Base-by-base conservation (phyloP, 768 basidiomycete species). In the Gymnopilus dilepis region DNA sequence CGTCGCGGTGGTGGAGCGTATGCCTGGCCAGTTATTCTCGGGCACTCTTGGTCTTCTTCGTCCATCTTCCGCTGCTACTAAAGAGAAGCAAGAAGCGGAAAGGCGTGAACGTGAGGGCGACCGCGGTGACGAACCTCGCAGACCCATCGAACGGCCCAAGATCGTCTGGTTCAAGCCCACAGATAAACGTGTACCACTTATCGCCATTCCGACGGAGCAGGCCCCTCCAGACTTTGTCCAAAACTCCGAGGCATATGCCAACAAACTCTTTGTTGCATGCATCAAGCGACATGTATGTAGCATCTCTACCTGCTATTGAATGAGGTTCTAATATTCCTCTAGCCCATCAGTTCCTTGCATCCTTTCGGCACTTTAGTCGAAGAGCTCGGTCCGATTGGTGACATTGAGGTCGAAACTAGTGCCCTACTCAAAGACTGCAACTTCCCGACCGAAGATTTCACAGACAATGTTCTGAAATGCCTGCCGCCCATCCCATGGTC, bases 141-240 rank as follows among this genome's bases (percentile, higher is more conserved):
- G 90, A 45, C 82, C 80, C 28, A 87, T 91, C 43, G 94, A 95
- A 73, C 89, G 96, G 40, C 97, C 97, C 64, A 99, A 98, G 83
- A 99, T 99, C 65, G 96, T 99, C 47, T 99, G 97, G 97, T 99
- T 99, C 84, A 97, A 98, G 79, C 97, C 97, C 4, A 98, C 97
- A 26, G 96, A 98, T 80, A 99, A 99, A 76, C 92, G 97, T 59
- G 97, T 99, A 1, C 97, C 97, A 43, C 84, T 99, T 41, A 98
- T 99, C 70, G 97, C 97, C 58, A 99, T 99, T 64, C 97, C 96
- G 7, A 99, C 97, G 6, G 97, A 99, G 70, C 97, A 99, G 76
- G 97, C 97, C 0, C 97, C 97, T 6, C 85, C 84, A 17, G 96
- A 99, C 75, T 99, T 99, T 72, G 89, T 99, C 45, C 94, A 97